Evolutionary conservation across 1,284 basidiomycete genomes (phyloP).

Genomic region (Kwoniella shivajii): DNA sequence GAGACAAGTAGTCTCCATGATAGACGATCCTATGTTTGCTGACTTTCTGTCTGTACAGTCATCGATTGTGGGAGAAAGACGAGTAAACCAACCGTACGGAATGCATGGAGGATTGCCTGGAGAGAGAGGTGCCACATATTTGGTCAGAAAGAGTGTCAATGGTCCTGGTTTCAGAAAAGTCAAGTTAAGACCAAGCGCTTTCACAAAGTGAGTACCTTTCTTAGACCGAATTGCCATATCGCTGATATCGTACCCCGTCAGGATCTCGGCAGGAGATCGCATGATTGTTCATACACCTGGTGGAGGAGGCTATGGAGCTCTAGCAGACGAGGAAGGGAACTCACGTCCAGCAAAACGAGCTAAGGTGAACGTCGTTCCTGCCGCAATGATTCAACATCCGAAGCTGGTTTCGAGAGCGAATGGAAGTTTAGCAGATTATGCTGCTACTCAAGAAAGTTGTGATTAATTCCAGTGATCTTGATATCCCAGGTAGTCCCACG

Average conservation of each 20-base stretch:
- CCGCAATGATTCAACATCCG: background rate
- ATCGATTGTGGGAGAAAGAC: conserved; percentile 68
- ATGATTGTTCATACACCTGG: conserved; percentile 13
- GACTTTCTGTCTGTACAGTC: background rate
- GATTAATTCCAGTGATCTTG: conserved; percentile 8
- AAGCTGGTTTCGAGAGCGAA: conserved; percentile 13
- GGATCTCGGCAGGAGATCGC: conserved; percentile 13
- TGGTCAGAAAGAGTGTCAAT: conserved; percentile 45
- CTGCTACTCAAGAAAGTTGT: conserved; percentile 11
- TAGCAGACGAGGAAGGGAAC: background rate
- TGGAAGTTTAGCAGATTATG: conserved; percentile 11
- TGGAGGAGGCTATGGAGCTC: conserved; percentile 9
- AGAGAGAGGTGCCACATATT: conserved; percentile 77
- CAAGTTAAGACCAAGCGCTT: conserved; percentile 11
- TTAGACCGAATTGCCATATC: background rate
- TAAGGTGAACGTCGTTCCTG: conserved; percentile 3
- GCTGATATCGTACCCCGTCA: background rate
- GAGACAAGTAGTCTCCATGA: too few relatives aligned
- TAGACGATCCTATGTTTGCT: background rate
- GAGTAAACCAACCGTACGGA: conserved; percentile 90
- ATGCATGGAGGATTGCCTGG: conserved; percentile 81
- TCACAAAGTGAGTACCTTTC: conserved; percentile 5
- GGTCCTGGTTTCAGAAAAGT: conserved; percentile 1
- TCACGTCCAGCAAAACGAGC: background rate
- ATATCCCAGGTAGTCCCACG: background rate